Evolutionary conservation across 2,329 filamentous ascomycete species (phyloP).

Genomic region (Graphilbum fragrans): DNA sequence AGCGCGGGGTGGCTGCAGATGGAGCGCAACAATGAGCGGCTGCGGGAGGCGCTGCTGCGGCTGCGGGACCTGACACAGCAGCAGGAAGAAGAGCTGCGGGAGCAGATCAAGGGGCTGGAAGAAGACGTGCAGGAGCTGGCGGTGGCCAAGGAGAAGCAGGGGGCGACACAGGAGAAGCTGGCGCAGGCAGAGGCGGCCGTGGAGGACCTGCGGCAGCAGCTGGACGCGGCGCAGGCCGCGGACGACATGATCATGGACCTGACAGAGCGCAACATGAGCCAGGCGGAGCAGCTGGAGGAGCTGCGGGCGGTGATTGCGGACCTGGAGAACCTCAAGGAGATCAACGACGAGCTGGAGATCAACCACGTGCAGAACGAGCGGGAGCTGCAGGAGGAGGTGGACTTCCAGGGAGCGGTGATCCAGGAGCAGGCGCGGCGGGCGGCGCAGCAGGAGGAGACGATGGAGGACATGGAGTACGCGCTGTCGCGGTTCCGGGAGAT

Average conservation of each 20-base stretch:
- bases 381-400: conserved; percentile 86
- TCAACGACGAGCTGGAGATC: conserved; percentile 87
- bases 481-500: conserved; percentile 80
- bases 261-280: conserved; percentile 72
- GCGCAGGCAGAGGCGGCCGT: conserved; percentile 60
- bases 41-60: conserved; percentile 73
- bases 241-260: conserved; percentile 93
- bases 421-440: conserved; percentile 67
- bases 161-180: conserved; percentile 60
- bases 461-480: conserved; percentile 85
- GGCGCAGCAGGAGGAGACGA: conserved; percentile 62
- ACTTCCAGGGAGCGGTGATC: conserved; percentile 75
- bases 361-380: conserved; percentile 91
- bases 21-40: conserved; percentile 78
- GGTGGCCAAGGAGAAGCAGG: conserved; percentile 55
- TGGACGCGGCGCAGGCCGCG: conserved; percentile 76
- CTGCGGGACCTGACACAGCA: conserved; percentile 81
- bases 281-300: conserved; percentile 74
- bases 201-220: conserved; percentile 78
- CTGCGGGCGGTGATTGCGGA: conserved; percentile 74
- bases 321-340: conserved; percentile 77
- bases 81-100: conserved; percentile 66
- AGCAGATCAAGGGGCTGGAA: conserved; percentile 62
- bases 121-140: conserved; percentile 59
- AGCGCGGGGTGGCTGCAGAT: conserved; percentile 84